Evolutionary conservation across 106 monocot genomes (phyloP).

Genomic region (Xerophyta viscosa): DNA sequence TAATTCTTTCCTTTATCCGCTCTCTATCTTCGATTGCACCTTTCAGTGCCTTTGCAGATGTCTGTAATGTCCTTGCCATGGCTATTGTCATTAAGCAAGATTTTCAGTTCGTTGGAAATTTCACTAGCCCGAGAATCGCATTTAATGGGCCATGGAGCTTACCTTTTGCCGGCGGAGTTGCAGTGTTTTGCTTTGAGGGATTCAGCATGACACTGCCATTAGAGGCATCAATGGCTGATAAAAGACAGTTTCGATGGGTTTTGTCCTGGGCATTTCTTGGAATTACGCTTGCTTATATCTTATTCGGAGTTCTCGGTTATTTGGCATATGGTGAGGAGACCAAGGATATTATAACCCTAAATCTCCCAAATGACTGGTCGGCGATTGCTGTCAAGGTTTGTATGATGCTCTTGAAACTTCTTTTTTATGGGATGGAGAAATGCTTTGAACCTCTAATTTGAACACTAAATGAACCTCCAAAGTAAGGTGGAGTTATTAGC

Average conservation of each 20-base stretch:
- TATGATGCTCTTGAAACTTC: not conserved
- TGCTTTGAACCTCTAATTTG: too few relatives aligned
- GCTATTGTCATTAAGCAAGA: conserved; percentile 88
- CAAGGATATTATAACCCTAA: conserved; percentile 84
- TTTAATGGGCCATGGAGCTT: conserved; percentile 67
- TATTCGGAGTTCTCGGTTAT: conserved; percentile 76
- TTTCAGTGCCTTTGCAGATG: conserved; percentile 82
- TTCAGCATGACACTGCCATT: conserved; percentile 85
- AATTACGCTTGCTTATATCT: conserved; percentile 49
- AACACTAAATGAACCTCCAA: too few relatives aligned
- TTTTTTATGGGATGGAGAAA: too few relatives aligned
- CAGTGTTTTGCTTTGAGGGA: conserved; percentile 93
- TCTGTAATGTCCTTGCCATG: conserved; percentile 87
- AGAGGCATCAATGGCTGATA: conserved; percentile 81
- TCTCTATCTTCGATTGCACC: conserved; percentile 80
- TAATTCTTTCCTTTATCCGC: conserved; percentile 62
- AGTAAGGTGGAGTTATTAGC: too few relatives aligned
- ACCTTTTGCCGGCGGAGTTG: conserved; percentile 73
- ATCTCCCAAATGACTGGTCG: conserved; percentile 77
- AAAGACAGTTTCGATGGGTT: conserved; percentile 51
- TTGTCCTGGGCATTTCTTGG: conserved; percentile 58
- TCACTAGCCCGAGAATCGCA: conserved; percentile 30
- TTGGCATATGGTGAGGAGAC: conserved; percentile 86
- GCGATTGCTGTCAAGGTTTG: conserved; percentile 66
- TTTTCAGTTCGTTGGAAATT: conserved; percentile 37